phyloP scores from a whole-genome alignment of 2,329 filamentous ascomycete species.

The Coniella vitis region DNA sequence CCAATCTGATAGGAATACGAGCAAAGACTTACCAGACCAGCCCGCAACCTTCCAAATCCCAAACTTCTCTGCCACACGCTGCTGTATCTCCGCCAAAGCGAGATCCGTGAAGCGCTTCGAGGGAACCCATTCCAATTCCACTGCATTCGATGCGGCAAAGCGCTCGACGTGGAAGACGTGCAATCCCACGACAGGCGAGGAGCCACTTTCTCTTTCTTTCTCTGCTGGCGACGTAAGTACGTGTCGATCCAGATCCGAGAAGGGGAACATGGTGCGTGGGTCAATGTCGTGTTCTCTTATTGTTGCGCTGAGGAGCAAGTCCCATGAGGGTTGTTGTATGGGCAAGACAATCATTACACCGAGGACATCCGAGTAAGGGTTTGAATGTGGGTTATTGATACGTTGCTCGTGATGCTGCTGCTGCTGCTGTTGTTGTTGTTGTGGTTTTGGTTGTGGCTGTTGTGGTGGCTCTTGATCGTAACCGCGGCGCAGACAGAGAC shows the following conservation, averaged over 20 bases:
- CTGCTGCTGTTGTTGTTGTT: too few species aligned
- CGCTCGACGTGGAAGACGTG: slow-evolving; percentile 14
- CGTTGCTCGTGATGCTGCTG: background rate
- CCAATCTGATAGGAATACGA: too few species aligned
- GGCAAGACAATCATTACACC: slow-evolving; percentile 11
- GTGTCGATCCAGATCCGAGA: too few species aligned
- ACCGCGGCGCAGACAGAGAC: slow-evolving; percentile 1
- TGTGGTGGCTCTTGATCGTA: too few species aligned
- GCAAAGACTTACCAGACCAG: slow-evolving; percentile 8
- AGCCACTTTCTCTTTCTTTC: background rate
- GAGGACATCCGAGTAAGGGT: background rate
- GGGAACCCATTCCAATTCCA: background rate
- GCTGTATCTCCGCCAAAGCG: slow-evolving; percentile 8
- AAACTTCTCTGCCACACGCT: background rate
- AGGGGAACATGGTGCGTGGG: slow-evolving; percentile 5
- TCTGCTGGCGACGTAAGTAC: too few species aligned
- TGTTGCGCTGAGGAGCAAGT: background rate
- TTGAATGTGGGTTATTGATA: background rate
- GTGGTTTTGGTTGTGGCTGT: too few species aligned
- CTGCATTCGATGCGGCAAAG: background rate
- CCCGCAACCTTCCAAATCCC: slow-evolving; percentile 2
- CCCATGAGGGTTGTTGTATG: slow-evolving; percentile 4
- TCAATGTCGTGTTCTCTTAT: slow-evolving; percentile 11
- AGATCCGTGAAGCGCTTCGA: background rate
- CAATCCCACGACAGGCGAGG: slow-evolving; percentile 1